A percentile compares a stretch with the other conserved stretches of the same genome.
Evolutionary conservation across 495 filamentous ascomycete species (phyloP).

Genomic region (Daldinia grandis): DNA sequence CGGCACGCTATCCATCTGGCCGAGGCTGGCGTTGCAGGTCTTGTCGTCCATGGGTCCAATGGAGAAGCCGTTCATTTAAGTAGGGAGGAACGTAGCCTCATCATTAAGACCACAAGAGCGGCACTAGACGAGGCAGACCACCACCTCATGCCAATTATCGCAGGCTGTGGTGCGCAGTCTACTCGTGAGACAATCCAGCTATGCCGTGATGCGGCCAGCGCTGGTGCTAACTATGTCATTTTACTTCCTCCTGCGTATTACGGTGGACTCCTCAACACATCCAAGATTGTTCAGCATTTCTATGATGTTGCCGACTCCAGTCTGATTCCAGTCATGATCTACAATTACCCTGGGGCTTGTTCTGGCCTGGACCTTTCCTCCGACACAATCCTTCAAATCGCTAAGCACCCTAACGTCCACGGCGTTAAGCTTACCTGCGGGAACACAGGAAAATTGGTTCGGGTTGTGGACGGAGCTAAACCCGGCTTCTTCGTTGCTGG

Average conservation of each 20-base stretch:
- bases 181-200: slow-evolving; percentile 86
- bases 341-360: slow-evolving; percentile 87
- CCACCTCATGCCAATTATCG: slow-evolving; percentile 76
- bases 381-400: slow-evolving; percentile 77
- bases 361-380: slow-evolving; percentile 85
- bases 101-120: slow-evolving; percentile 79
- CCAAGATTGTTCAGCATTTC: slow-evolving; percentile 75
- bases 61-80: slow-evolving; percentile 87
- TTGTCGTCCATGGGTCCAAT: slow-evolving; percentile 86
- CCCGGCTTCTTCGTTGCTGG: slow-evolving; percentile 78
- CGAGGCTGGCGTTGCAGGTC: slow-evolving; percentile 72
- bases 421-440: slow-evolving; percentile 90
- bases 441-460: slow-evolving; percentile 86
- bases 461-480: slow-evolving; percentile 69
- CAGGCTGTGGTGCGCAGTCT: slow-evolving; percentile 83
- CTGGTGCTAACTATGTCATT: slow-evolving; percentile 85
- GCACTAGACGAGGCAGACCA: slow-evolving; percentile 73
- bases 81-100: slow-evolving; percentile 70
- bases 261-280: slow-evolving; percentile 71
- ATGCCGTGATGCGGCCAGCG: slow-evolving; percentile 75
- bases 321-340: slow-evolving; percentile 78
- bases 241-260: slow-evolving; percentile 90
- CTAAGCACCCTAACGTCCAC: slow-evolving; percentile 76
- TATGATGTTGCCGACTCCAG: slow-evolving; percentile 71
- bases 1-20: slow-evolving; percentile 77